These are phyloP conservation scores for Arthrobotrys megalospora DNA, from an alignment of 2,329 filamentous ascomycete genomes.

Conservation along the genomic window DNA sequence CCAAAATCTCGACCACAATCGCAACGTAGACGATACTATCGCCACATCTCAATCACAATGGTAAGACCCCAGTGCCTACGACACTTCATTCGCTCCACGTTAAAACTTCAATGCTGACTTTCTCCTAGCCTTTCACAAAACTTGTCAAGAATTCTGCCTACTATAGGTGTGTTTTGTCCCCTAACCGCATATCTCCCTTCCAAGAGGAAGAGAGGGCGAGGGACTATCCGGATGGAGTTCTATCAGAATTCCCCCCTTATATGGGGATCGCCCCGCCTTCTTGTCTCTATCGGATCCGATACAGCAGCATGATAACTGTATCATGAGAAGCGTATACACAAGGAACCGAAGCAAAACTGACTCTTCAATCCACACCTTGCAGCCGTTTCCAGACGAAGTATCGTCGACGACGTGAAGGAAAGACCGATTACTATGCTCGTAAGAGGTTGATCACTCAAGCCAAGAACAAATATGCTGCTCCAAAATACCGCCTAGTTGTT, in stretches of 20 bases:
- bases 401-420: slow-evolving; percentile 94
- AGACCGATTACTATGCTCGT: slow-evolving; percentile 99
- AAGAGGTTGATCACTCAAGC: slow-evolving; percentile 99
- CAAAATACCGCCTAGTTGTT: slow-evolving; percentile 99
- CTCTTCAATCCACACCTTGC: slow-evolving; percentile 63
- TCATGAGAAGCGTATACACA: neutral
- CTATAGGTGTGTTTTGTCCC: slow-evolving; percentile 82
- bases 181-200: slow-evolving; percentile 40
- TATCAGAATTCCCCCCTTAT: slow-evolving; percentile 6
- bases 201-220: slow-evolving; percentile 60
- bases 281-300: slow-evolving; percentile 1
- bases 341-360: slow-evolving; percentile 61
- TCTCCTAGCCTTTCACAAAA: slow-evolving; percentile 85
- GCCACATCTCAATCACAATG: slow-evolving; percentile 28
- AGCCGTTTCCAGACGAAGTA: slow-evolving; percentile 99
- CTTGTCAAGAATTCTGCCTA: slow-evolving; percentile 97
- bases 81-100: neutral
- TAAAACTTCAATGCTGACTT: slow-evolving; percentile 4
- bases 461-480: slow-evolving; percentile 99
- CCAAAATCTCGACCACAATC: neutral
- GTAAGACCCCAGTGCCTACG: neutral
- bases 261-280: slow-evolving; percentile 20
- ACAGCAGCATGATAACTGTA: neutral
- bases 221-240: slow-evolving; percentile 40
- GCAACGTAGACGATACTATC: neutral